Conservation (phyloP, 331 rosid species). For the Cydonia oblonga region DNA sequence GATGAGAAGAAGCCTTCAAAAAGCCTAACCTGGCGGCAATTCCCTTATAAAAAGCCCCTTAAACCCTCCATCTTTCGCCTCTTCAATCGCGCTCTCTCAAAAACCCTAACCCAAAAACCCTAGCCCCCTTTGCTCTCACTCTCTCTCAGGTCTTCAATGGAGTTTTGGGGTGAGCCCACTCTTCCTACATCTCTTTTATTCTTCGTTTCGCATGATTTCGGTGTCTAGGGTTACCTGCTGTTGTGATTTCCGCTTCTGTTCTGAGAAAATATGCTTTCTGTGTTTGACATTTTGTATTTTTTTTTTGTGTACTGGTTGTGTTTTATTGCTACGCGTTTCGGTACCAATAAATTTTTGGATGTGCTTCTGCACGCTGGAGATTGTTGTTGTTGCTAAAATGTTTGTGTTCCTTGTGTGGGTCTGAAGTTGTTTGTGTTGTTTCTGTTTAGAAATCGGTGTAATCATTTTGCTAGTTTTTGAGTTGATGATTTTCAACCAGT, state of each 20-base stretch:
- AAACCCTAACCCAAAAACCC: constrained; percentile 24
- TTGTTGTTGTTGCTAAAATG: not conserved
- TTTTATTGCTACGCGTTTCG: not conserved
- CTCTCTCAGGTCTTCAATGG: constrained; percentile 25
- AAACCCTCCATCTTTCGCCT: constrained; percentile 4
- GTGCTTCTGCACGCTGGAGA: not conserved
- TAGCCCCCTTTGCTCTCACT: not conserved
- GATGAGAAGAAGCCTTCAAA: not conserved
- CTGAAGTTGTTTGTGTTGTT: not conserved
- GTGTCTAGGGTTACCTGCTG: not conserved
- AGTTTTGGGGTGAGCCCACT: constrained; percentile 57
- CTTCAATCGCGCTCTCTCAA: constrained; percentile 2
- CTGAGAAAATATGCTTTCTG: not conserved
- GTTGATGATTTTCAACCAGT: not conserved
- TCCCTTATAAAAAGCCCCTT: constrained; percentile 7
- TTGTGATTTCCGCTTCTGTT: not conserved
- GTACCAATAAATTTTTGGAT: not conserved
- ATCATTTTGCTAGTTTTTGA: not conserved
- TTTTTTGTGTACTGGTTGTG: not conserved
- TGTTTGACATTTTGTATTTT: not conserved
- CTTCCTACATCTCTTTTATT: not conserved
- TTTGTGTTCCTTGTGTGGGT: not conserved
- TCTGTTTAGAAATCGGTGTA: not conserved
- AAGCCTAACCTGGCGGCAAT: constrained; percentile 23
- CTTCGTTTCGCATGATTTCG: not conserved